These are phyloP conservation scores for Pueraria montana DNA, from an alignment of 306 rosid species.

Conservation along the genomic window DNA sequence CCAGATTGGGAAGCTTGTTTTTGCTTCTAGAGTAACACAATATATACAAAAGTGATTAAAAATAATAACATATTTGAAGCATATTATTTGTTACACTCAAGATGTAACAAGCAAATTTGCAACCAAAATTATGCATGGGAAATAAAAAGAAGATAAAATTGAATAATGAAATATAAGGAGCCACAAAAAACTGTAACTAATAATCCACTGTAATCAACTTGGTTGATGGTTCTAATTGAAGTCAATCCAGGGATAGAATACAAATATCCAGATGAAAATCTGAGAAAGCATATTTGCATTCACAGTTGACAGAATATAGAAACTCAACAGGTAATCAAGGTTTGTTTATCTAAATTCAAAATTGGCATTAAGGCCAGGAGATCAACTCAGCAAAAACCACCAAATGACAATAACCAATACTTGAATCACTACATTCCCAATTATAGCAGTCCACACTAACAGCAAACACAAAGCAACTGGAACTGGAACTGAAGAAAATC, in stretches of 20 bases:
- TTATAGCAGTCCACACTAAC: neutral
- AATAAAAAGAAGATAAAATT: neutral
- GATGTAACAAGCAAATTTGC: slow-evolving; percentile 15
- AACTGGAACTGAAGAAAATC: neutral
- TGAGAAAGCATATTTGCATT: neutral
- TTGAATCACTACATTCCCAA: neutral
- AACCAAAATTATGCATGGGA: neutral
- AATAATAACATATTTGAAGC: slow-evolving; percentile 1
- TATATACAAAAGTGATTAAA: slow-evolving; percentile 27
- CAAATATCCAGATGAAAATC: slow-evolving; percentile 25
- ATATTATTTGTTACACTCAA: neutral
- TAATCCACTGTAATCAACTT: neutral
- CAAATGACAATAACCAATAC: neutral
- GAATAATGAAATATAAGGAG: neutral
- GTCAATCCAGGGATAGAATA: neutral
- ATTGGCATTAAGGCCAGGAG: neutral
- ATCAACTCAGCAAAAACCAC: slow-evolving; percentile 26
- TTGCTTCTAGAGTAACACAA: slow-evolving; percentile 60
- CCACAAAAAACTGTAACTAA: neutral
- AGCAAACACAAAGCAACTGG: neutral
- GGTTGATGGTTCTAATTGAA: neutral
- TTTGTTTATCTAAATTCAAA: slow-evolving; percentile 6
- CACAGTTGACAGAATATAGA: slow-evolving; percentile 15
- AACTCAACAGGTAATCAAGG: neutral
- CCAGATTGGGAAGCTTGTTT: slow-evolving; percentile 58